A percentile compares a stretch with the other conserved stretches of the same genome.
These are phyloP conservation scores for Tricholoma bakamatsutake DNA, from an alignment of 768 basidiomycete species.

Conservation along the genomic window DNA sequence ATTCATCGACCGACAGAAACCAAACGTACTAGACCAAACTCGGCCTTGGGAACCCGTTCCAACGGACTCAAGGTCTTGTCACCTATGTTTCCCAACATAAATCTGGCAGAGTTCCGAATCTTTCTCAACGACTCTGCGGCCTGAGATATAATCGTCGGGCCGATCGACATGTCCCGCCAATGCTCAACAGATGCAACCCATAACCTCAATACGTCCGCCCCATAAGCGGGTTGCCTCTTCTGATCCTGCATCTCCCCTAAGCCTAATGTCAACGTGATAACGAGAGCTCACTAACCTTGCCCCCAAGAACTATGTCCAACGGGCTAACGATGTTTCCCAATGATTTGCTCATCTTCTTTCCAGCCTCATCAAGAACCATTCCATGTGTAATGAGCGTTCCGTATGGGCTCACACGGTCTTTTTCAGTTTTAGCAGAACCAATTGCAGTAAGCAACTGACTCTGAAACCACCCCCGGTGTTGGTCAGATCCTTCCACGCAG, in stretches of 20 bases:
- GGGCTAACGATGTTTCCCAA: constrained; percentile 89
- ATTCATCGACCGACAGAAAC: not conserved
- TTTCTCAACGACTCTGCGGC: constrained; percentile 73
- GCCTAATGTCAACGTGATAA: not conserved
- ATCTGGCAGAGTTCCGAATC: constrained; percentile 81
- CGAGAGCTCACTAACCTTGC: constrained; percentile 43
- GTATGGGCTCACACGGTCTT: constrained; percentile 50
- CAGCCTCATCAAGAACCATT: constrained; percentile 88
- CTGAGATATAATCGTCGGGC: constrained; percentile 70
- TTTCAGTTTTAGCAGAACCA: constrained; percentile 34
- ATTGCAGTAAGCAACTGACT: constrained; percentile 85
- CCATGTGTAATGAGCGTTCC: constrained; percentile 87
- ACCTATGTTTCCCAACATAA: constrained; percentile 77
- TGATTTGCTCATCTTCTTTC: constrained; percentile 98
- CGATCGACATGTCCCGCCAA: constrained; percentile 82
- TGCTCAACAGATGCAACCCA: constrained; percentile 94
- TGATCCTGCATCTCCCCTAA: constrained; percentile 38
- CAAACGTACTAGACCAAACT: constrained; percentile 60
- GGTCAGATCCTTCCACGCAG: constrained; percentile 93
- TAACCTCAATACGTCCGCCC: constrained; percentile 79
- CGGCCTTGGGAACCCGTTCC: constrained; percentile 33
- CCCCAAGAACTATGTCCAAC: constrained; percentile 72
- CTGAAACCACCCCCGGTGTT: constrained; percentile 99
- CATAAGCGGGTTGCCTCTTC: constrained; percentile 73
- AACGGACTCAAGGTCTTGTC: constrained; percentile 24